Percentiles rank a stretch among this genome's conserved stretches.
Conservation (phyloP, 495 filamentous ascomycete species). For the Aspergillus biplanus region DNA sequence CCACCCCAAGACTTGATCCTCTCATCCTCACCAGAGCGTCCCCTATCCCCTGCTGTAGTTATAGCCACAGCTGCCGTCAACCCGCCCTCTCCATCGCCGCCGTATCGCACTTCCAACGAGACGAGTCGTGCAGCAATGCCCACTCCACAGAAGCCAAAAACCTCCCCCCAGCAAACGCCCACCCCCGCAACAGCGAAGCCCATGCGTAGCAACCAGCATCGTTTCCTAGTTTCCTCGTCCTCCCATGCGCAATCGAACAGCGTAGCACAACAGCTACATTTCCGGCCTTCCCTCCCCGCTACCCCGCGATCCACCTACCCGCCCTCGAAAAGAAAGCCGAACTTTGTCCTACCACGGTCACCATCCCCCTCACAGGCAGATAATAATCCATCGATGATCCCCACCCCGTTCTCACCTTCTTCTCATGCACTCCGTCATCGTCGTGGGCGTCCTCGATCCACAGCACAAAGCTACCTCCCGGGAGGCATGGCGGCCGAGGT, state of each 20-base stretch:
- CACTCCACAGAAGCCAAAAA: constrained; percentile 5
- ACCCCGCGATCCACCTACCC: constrained; percentile 13
- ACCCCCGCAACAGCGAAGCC: constrained; percentile 30
- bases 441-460: constrained; percentile 33
- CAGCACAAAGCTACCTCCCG: constrained; percentile 32
- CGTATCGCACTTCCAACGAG: constrained; percentile 9
- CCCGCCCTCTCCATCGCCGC: constrained; percentile 4
- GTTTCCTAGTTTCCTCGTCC: constrained; percentile 32
- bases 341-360: constrained; percentile 45
- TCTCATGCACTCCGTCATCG: constrained; percentile 35
- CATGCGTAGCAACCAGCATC: constrained; percentile 32
- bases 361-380: constrained; percentile 38
- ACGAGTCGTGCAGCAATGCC: background rate
- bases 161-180: constrained; percentile 16
- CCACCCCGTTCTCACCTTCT: constrained; percentile 48
- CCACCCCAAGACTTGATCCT: constrained; percentile 16
- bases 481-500: constrained; percentile 50
- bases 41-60: background rate
- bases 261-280: constrained; percentile 19
- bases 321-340: constrained; percentile 34
- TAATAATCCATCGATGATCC: constrained; percentile 29
- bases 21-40: constrained; percentile 26
- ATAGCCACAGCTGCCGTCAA: background rate
- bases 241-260: constrained; percentile 26
- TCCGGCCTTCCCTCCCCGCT: background rate